A percentile compares a stretch with the other conserved stretches of the same genome.
Conservation (phyloP, 2,329 filamentous ascomycete species). For the Beauveria rudraprayagi region DNA sequence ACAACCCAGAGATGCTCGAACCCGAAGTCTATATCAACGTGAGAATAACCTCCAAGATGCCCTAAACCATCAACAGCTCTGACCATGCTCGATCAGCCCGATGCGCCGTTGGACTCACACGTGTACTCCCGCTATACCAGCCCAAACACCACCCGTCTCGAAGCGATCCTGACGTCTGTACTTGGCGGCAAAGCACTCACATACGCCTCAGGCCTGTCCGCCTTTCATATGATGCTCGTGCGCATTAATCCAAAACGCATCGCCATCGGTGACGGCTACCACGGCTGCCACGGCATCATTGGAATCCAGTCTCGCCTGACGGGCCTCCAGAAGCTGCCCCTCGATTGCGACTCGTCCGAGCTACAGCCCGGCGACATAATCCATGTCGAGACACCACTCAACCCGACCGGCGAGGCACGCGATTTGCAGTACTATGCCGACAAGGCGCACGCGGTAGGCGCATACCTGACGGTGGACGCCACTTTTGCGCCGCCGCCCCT, state of each 20-base stretch:
- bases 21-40: slow-evolving; percentile 47
- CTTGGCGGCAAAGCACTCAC: slow-evolving; percentile 63
- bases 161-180: slow-evolving; percentile 69
- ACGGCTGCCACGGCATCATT: slow-evolving; percentile 87
- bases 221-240: slow-evolving; percentile 83
- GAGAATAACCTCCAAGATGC: slow-evolving; percentile 21
- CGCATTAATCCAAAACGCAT: slow-evolving; percentile 75
- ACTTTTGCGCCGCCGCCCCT: slow-evolving; percentile 90
- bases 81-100: slow-evolving; percentile 29
- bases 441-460: slow-evolving; percentile 63
- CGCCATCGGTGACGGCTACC: slow-evolving; percentile 79
- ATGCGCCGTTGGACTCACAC: slow-evolving; percentile 52
- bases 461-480: slow-evolving; percentile 74
- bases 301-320: slow-evolving; percentile 65
- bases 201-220: slow-evolving; percentile 78
- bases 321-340: slow-evolving; percentile 61
- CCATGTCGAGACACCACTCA: slow-evolving; percentile 88
- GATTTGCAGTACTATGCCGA: slow-evolving; percentile 64
- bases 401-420: slow-evolving; percentile 77
- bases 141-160: slow-evolving; percentile 77
- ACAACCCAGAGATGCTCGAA: slow-evolving; percentile 58
- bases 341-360: slow-evolving; percentile 58
- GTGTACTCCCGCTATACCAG: slow-evolving; percentile 76
- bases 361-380: slow-evolving; percentile 74
- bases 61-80: background rate